Percentiles rank a stretch among this genome's conserved stretches.
Evolutionary conservation across 2,329 filamentous ascomycete species (phyloP).

Genomic region (Diaporthe sp.): DNA sequence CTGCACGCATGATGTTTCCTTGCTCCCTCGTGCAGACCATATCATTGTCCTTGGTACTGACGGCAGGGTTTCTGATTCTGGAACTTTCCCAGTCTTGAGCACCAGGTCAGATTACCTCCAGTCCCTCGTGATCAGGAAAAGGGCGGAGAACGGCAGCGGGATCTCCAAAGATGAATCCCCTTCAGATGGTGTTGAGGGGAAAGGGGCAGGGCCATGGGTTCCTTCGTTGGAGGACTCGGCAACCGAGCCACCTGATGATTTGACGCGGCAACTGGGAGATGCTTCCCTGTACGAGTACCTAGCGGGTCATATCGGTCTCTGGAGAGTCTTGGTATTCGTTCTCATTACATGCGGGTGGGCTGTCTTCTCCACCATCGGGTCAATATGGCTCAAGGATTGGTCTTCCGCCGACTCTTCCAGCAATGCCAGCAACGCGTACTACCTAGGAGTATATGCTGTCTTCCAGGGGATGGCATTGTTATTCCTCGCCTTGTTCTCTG

Average conservation of each 20-base stretch:
- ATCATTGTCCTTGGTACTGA: not conserved
- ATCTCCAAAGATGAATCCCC: not conserved
- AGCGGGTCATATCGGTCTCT: not conserved
- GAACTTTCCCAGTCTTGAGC: not conserved
- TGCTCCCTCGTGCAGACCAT: conserved; percentile 1
- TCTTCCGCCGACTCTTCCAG: not conserved
- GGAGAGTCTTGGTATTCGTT: not conserved
- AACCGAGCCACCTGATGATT: not conserved
- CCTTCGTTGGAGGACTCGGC: not conserved
- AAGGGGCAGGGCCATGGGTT: not conserved
- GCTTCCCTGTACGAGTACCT: not conserved
- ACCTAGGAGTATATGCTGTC: conserved; percentile 10
- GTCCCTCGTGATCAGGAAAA: not conserved
- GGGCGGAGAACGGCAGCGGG: not conserved
- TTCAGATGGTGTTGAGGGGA: not conserved
- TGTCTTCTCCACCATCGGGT: not conserved
- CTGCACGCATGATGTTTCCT: not conserved
- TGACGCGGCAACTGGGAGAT: not conserved
- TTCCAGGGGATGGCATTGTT: conserved; percentile 17
- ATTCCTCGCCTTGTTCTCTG: not conserved
- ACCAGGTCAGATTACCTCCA: not conserved
- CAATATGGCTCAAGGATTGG: conserved; percentile 3
- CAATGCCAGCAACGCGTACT: not conserved
- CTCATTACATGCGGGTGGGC: not conserved
- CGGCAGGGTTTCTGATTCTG: not conserved